Conservation (phyloP, 2,329 filamentous ascomycete genomes). For the Microascus cirrosus region DNA sequence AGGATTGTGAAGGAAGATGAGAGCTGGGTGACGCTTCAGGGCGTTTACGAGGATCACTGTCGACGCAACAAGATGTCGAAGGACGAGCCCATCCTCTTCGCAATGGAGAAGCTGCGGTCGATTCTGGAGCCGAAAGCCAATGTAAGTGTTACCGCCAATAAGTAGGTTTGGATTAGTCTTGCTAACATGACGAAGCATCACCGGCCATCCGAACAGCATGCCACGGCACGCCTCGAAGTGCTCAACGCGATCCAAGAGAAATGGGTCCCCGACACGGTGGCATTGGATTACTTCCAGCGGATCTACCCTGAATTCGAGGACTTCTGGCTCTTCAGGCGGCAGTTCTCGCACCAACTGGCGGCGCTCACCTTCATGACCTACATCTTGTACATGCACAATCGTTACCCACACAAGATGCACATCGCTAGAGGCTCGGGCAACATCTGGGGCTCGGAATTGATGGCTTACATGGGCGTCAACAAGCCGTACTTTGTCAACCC, state of each 20-base stretch:
- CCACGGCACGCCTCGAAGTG: constrained; percentile 75
- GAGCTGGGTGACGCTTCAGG: constrained; percentile 88
- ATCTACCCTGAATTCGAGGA: constrained; percentile 83
- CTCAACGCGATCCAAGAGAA: constrained; percentile 89
- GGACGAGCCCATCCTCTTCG: constrained; percentile 90
- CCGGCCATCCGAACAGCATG: constrained; percentile 46
- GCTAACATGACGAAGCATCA: background rate
- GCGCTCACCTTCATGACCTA: constrained; percentile 98
- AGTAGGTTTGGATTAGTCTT: background rate
- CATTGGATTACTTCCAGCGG: constrained; percentile 79
- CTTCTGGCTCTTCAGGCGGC: constrained; percentile 96
- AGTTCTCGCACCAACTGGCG: constrained; percentile 93
- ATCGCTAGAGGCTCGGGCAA: constrained; percentile 82
- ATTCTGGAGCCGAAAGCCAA: constrained; percentile 57
- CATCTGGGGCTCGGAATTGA: constrained; percentile 91
- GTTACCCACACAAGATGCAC: constrained; percentile 90
- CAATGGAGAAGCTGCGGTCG: constrained; percentile 83
- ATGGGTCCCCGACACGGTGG: constrained; percentile 74
- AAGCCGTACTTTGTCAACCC: constrained; percentile 91
- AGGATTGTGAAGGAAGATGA: constrained; percentile 92
- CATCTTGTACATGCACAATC: constrained; percentile 91
- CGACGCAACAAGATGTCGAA: constrained; percentile 77
- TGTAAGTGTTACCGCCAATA: constrained; percentile 27
- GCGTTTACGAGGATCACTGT: constrained; percentile 93
- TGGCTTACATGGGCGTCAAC: constrained; percentile 74